Conservation (phyloP, 129 eudicot species). For the Flaveria trinervia region DNA sequence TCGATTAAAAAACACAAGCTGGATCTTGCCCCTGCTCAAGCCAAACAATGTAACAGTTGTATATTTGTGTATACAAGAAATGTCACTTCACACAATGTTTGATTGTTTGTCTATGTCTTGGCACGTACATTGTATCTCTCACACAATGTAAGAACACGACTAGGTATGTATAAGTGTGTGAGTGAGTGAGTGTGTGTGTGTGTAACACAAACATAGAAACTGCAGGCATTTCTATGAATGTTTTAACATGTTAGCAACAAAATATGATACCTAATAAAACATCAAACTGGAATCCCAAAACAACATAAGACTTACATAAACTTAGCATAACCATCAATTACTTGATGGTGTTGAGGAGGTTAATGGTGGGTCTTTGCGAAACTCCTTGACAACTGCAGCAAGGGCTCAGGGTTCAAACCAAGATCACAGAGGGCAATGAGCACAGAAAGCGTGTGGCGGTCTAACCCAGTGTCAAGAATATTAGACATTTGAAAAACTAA, state of each 20-base stretch:
- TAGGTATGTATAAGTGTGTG: not conserved
- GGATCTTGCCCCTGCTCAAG: no score
- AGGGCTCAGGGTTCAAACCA: constrained; percentile 78
- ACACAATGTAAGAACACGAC: not conserved
- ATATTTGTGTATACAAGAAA: no score
- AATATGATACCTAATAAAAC: not conserved
- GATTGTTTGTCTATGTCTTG: no score
- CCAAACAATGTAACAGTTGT: no score
- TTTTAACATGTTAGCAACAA: not conserved
- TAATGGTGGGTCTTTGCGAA: constrained; percentile 38
- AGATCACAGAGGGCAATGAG: constrained; percentile 76
- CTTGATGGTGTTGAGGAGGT: constrained; percentile 28
- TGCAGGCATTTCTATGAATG: not conserved
- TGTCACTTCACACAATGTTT: no score
- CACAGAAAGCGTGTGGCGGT: constrained; percentile 79
- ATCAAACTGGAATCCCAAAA: constrained; percentile 4
- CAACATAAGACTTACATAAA: constrained; percentile 12
- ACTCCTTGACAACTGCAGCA: constrained; percentile 81
- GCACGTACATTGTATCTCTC: no score
- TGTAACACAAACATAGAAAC: not conserved
- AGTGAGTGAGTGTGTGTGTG: no score
- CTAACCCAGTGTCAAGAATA: constrained; percentile 79
- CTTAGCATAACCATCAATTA: constrained; percentile 5
- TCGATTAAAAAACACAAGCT: no score
- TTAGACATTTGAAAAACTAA: constrained; percentile 79